Base-by-base conservation (phyloP, 179 eudicot genomes). In the Spergularia azorica region DNA sequence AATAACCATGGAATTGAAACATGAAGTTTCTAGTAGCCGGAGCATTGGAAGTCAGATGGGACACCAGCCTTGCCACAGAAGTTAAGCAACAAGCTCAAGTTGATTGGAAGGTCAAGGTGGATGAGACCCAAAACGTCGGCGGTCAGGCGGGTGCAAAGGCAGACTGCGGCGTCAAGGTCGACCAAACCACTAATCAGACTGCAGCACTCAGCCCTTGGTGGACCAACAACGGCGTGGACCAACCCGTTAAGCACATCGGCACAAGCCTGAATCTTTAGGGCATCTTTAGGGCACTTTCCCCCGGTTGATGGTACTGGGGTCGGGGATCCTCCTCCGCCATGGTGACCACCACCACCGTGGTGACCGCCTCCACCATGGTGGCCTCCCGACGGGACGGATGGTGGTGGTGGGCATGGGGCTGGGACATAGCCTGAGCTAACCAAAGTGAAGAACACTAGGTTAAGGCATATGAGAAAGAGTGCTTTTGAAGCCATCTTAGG, bases 31-130 rank as follows among this genome's bases (percentile, higher is more conserved):
- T 67, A 75, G 69, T 70, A n/a, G 16, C 17, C 58, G 8, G 20
- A 79, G 73, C 62, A 81, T 66, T 58, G 82, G 76, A 36, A 78
- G 67, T 60, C 76, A 56, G 18, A 0, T 6, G 26, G 26, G 32
- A 6, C 46, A 52, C 73, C 73, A 32, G 73, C 73, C 20, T 55
- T 70, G 62, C 36, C 9, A 70, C 73, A 70, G n/a, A 52, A 26
- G 61, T 74, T 74, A 21, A 74, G 61, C 20, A 74, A 63, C 61
- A 63, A 63, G 68, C 9, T 21, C 48, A 70, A 36, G 0, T 17
- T 9, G 17, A 70, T 3, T 14, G 70, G 43, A 4, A 50, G 13
- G 41, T 63, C 3, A 51, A 74, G 59, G 21, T 74, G 57, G 43
- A 43, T 9, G n/a, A 74, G 26, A 5, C 69, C 69, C 32, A 74